Conservation (phyloP, 2,329 filamentous ascomycete genomes). For the Teratosphaeria viscida region DNA sequence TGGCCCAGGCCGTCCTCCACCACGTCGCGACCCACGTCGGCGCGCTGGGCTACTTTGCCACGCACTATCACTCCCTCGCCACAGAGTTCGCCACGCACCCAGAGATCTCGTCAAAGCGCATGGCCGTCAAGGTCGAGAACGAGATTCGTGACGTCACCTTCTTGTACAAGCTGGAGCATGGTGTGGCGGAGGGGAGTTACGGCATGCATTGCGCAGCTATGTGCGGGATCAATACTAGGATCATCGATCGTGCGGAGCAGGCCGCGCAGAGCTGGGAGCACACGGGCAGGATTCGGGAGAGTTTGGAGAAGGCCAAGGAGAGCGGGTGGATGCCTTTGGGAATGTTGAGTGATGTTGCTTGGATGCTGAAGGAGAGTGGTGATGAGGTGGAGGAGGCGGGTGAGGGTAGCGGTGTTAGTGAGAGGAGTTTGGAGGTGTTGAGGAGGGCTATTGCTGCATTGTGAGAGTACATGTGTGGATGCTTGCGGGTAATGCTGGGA, state of each 20-base stretch:
- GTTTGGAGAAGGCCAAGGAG: conserved; percentile 59
- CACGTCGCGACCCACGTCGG: conserved; percentile 89
- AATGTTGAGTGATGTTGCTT: conserved; percentile 76
- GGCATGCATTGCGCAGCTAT: conserved; percentile 99
- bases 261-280: conserved; percentile 93
- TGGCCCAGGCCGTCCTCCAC: conserved; percentile 94
- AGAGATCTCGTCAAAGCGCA: conserved; percentile 74
- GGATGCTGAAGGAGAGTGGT: conserved; percentile 52
- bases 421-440: conserved; percentile 46
- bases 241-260: conserved; percentile 78
- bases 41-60: conserved; percentile 92
- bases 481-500: not conserved
- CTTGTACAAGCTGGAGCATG: conserved; percentile 84
- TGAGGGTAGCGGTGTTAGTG: conserved; percentile 38
- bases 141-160: conserved; percentile 82
- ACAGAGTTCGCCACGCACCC: conserved; percentile 84
- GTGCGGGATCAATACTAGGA: conserved; percentile 78
- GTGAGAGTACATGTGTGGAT: conserved; percentile 18
- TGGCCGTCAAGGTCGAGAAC: conserved; percentile 92
- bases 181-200: conserved; percentile 91
- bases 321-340: conserved; percentile 78
- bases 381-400: conserved; percentile 25
- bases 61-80: conserved; percentile 90
- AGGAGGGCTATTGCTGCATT: conserved; percentile 46
- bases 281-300: conserved; percentile 81